A percentile compares a stretch with the other conserved stretches of the same genome.
These are phyloP conservation scores for Bauhinia variegata DNA, from an alignment of 306 rosid genomes.

Conservation along the genomic window DNA sequence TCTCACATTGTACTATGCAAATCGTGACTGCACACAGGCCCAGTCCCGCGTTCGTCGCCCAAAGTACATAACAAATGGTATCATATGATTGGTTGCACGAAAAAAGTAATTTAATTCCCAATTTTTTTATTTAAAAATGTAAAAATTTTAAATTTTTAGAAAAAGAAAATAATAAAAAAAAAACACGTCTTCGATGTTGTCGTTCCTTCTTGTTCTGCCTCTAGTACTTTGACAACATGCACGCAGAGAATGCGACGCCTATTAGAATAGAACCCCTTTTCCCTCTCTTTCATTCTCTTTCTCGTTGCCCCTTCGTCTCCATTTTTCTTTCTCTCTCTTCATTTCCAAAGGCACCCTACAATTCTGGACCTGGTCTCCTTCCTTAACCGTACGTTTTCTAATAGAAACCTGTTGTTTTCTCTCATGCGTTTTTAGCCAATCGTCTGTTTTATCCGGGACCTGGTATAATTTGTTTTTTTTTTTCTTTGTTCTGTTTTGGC, in stretches of 20 bases:
- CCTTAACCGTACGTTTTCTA: neutral
- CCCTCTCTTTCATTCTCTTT: constrained; percentile 9
- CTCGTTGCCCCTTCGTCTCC: constrained; percentile 11
- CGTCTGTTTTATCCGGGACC: constrained; percentile 12
- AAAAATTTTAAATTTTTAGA: too few species aligned
- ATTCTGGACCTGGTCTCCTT: constrained; percentile 22
- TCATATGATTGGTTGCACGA: constrained; percentile 24
- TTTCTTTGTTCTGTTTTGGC: neutral
- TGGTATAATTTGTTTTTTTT: neutral
- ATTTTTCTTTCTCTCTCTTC: neutral
- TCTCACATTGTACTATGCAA: constrained; percentile 15
- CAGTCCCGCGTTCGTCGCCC: constrained; percentile 37
- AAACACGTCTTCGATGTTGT: constrained; percentile 23
- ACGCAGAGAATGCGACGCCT: constrained; percentile 44
- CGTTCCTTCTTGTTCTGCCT: neutral
- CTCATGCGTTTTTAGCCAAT: constrained; percentile 2
- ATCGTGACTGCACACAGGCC: constrained; percentile 6
- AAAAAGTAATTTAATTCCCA: neutral
- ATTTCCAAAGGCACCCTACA: constrained; percentile 21
- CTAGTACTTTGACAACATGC: constrained; percentile 40
- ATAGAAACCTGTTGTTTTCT: neutral
- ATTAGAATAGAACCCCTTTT: constrained; percentile 38
- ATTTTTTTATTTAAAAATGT: too few species aligned
- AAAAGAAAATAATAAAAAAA: too few species aligned
- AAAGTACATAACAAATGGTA: constrained; percentile 21